These are phyloP conservation scores for Rubia balearica DNA, from an alignment of 305 asterid genomes.

Conservation along the genomic window DNA sequence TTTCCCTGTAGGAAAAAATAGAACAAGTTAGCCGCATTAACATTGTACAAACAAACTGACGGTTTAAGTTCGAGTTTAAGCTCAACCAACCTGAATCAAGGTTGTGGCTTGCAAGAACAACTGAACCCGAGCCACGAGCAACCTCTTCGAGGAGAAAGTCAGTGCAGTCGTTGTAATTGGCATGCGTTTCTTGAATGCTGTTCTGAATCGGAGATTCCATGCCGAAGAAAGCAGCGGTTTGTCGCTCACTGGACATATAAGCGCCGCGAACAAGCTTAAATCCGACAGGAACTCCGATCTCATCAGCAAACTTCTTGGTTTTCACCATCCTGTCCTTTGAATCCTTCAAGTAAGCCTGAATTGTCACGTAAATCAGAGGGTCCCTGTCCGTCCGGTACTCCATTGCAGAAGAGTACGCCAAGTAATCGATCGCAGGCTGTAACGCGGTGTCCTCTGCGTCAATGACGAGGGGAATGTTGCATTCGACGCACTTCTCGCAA, in stretches of 20 bases:
- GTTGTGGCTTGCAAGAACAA: slow-evolving; percentile 85
- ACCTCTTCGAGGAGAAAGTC: slow-evolving; percentile 48
- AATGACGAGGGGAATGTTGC: slow-evolving; percentile 47
- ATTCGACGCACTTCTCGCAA: slow-evolving; percentile 34
- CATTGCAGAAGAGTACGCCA: slow-evolving; percentile 52
- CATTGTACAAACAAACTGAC: neutral
- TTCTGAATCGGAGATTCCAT: slow-evolving; percentile 53
- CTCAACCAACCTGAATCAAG: slow-evolving; percentile 52
- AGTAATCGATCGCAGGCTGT: slow-evolving; percentile 82
- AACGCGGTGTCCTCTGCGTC: slow-evolving; percentile 79
- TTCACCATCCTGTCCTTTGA: slow-evolving; percentile 41
- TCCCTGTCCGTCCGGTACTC: slow-evolving; percentile 29
- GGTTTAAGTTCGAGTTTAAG: neutral
- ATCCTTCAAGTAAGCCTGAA: slow-evolving; percentile 68
- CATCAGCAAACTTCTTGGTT: slow-evolving; percentile 49
- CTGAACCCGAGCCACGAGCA: slow-evolving; percentile 45
- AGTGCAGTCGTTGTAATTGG: slow-evolving; percentile 48
- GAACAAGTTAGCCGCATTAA: neutral
- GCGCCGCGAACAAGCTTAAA: slow-evolving; percentile 87
- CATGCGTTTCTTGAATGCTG: slow-evolving; percentile 42
- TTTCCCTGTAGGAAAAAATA: slow-evolving; percentile 35
- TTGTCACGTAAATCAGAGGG: slow-evolving; percentile 59
- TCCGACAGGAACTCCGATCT: slow-evolving; percentile 50
- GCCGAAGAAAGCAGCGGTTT: slow-evolving; percentile 33
- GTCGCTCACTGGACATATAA: slow-evolving; percentile 54